phyloP scores from a whole-genome alignment of 495 filamentous ascomycete genomes.

The Aspergillus sclerotioniger region DNA sequence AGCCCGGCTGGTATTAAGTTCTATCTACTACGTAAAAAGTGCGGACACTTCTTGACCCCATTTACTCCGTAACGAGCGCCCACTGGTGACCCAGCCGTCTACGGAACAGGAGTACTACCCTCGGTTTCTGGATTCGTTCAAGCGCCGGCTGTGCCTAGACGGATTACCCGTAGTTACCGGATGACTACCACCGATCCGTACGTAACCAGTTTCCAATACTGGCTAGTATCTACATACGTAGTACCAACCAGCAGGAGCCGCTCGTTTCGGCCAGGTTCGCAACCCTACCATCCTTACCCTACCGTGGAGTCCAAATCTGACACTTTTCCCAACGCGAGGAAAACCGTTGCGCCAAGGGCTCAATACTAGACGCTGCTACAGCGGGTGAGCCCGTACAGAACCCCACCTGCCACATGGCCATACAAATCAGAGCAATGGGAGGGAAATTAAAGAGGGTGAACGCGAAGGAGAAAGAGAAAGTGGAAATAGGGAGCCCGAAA shows the following conservation, averaged over 20 bases:
- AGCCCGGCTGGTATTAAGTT: no score
- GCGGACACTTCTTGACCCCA: background rate
- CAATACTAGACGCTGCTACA: conserved; percentile 24
- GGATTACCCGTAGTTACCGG: conserved; percentile 5
- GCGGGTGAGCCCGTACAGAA: conserved; percentile 39
- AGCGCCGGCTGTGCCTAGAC: conserved; percentile 4
- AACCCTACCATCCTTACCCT: conserved; percentile 6
- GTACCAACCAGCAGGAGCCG: background rate
- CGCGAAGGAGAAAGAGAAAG: background rate
- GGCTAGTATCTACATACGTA: background rate
- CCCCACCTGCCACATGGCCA: conserved; percentile 33
- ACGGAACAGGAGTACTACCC: background rate
- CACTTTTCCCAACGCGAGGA: conserved; percentile 20
- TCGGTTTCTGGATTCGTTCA: background rate
- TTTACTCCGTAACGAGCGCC: background rate
- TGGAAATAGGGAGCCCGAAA: background rate
- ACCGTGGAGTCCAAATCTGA: conserved; percentile 16
- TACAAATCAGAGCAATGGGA: conserved; percentile 5
- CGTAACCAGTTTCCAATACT: background rate
- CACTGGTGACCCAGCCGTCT: background rate
- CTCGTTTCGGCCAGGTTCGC: conserved; percentile 7
- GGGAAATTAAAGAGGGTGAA: background rate
- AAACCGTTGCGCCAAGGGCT: conserved; percentile 42
- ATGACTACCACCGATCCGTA: background rate
- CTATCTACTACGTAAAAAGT: no score